phyloP scores from a whole-genome alignment of 495 filamentous ascomycete genomes.

The Cercophora samala region DNA sequence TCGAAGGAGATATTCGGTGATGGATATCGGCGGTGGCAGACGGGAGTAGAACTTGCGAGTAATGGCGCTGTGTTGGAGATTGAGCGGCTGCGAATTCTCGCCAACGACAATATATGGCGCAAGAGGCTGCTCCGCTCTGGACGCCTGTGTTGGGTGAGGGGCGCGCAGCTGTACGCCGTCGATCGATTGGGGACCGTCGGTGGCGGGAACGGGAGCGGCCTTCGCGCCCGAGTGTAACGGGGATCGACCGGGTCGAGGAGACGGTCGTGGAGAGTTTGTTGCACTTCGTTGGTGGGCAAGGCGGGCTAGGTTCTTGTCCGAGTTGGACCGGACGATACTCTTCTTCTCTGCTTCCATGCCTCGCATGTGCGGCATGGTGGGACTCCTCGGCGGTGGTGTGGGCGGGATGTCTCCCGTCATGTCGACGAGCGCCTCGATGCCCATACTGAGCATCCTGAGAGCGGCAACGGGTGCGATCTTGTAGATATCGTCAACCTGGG shows the following conservation, averaged over 20 bases:
- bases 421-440: slow-evolving; percentile 68
- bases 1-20: slow-evolving; percentile 81
- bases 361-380: slow-evolving; percentile 59
- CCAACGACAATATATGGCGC: slow-evolving; percentile 55
- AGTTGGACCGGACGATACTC: slow-evolving; percentile 52
- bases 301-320: slow-evolving; percentile 43
- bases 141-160: slow-evolving; percentile 25
- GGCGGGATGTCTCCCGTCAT: slow-evolving; percentile 70
- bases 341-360: slow-evolving; percentile 57
- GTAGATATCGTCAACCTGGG: slow-evolving; percentile 58
- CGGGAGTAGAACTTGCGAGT: slow-evolving; percentile 91
- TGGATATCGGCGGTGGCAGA: slow-evolving; percentile 69
- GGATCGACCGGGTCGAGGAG: slow-evolving; percentile 23
- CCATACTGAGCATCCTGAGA: slow-evolving; percentile 70
- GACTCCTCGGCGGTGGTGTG: slow-evolving; percentile 62
- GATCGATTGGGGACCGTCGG: slow-evolving; percentile 30
- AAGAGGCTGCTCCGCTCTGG: slow-evolving; percentile 25
- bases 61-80: slow-evolving; percentile 72
- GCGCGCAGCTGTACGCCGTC: slow-evolving; percentile 47
- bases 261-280: slow-evolving; percentile 19
- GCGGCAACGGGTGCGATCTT: slow-evolving; percentile 68
- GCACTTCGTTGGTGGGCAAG: slow-evolving; percentile 34
- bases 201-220: slow-evolving; percentile 13
- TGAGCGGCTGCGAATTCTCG: slow-evolving; percentile 58
- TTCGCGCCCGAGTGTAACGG: slow-evolving; percentile 8